Conservation (phyloP, 2,329 filamentous ascomycete species). For the Nigrospora sphaerica region DNA sequence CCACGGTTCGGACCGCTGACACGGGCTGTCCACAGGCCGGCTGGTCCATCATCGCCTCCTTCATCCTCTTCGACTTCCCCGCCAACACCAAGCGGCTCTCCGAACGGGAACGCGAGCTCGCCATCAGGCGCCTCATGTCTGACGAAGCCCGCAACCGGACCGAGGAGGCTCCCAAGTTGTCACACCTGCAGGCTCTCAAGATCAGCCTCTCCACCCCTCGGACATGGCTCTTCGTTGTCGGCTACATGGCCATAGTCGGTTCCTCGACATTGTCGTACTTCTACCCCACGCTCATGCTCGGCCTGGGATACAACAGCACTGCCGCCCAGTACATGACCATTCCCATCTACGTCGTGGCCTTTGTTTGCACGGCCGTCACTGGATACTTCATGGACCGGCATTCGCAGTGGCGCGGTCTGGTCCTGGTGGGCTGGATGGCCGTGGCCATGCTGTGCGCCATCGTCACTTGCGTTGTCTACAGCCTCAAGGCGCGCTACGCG, state of each 20-base stretch:
- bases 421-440: constrained; percentile 40
- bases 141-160: constrained; percentile 55
- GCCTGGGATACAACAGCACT: constrained; percentile 37
- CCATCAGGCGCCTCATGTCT: constrained; percentile 49
- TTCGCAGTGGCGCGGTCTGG: constrained; percentile 35
- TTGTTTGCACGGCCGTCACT: constrained; percentile 38
- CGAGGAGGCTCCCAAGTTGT: constrained; percentile 53
- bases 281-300: constrained; percentile 33
- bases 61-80: constrained; percentile 64
- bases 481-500: constrained; percentile 45
- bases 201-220: constrained; percentile 28
- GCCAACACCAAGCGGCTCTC: constrained; percentile 52
- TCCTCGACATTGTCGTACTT: constrained; percentile 44
- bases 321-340: constrained; percentile 44
- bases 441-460: constrained; percentile 30
- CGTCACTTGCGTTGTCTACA: constrained; percentile 35
- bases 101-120: constrained; percentile 50
- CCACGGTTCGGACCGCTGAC: too few relatives aligned
- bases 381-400: constrained; percentile 40
- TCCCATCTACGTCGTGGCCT: constrained; percentile 34
- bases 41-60: constrained; percentile 47
- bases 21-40: constrained; percentile 29
- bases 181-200: constrained; percentile 14
- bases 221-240: constrained; percentile 30
- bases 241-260: constrained; percentile 34